phyloP scores from a whole-genome alignment of 2,329 filamentous ascomycete genomes.

The Ambrosiella cleistominuta region DNA sequence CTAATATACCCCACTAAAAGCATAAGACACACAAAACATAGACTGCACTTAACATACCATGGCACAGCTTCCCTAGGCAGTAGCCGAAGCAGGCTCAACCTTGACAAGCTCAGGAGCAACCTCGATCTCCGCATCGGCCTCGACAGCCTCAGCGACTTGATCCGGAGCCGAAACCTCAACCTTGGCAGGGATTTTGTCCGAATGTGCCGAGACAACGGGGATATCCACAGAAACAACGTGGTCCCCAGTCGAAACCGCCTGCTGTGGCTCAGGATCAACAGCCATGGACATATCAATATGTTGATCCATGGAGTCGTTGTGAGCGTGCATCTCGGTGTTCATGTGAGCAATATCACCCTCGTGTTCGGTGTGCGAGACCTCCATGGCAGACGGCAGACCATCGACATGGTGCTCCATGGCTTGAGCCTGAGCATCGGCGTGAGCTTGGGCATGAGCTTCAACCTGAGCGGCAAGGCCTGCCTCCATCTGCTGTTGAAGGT shows the following conservation, averaged over 20 bases:
- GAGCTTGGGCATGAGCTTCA: neutral
- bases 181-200: neutral
- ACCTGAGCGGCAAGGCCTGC: neutral
- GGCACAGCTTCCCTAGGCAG: neutral
- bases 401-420: neutral
- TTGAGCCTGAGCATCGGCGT: neutral
- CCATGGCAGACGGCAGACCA: constrained; percentile 1
- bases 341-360: neutral
- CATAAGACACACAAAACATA: no score
- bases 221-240: neutral
- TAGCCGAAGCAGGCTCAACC: neutral
- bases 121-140: neutral
- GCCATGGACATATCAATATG: neutral
- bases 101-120: neutral
- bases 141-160: neutral
- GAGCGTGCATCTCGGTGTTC: neutral
- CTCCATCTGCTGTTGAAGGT: constrained; percentile 2
- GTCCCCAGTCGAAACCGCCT: neutral
- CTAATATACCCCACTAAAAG: no score
- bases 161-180: neutral
- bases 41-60: no score
- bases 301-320: neutral
- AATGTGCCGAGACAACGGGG: neutral
- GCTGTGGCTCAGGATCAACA: neutral
- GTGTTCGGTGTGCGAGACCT: constrained; percentile 4